Conservation (phyloP, 73 alveolate genomes). For the Effrenium voratum region DNA sequence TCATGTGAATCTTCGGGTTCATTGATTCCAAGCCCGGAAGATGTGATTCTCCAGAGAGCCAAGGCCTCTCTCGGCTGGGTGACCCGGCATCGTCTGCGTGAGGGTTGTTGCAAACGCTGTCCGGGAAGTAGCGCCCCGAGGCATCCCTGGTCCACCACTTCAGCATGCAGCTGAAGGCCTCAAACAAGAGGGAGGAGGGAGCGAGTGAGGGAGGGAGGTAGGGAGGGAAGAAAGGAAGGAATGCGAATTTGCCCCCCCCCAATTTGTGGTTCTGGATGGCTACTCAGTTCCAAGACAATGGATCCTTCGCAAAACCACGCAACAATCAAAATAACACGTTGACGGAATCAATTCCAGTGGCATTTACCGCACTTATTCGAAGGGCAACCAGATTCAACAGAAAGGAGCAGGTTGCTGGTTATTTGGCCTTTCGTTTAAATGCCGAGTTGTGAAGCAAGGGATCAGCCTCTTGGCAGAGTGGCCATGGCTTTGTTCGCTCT, state of each 20-base stretch:
- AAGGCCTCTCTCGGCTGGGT: neutral
- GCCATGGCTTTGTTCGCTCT: neutral
- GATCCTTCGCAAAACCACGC: too few relatives aligned
- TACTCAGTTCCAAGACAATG: too few relatives aligned
- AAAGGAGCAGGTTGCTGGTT: too few relatives aligned
- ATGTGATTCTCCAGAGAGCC: too few relatives aligned
- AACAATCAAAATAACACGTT: too few relatives aligned
- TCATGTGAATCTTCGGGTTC: too few relatives aligned
- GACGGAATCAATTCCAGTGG: too few relatives aligned
- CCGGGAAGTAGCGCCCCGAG: conserved; percentile 41
- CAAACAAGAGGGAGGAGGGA: neutral
- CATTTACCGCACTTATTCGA: too few relatives aligned
- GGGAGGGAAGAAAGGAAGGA: neutral
- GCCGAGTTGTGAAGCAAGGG: neutral
- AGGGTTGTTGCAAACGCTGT: conserved; percentile 85
- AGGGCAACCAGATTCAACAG: too few relatives aligned
- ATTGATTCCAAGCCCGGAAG: too few relatives aligned
- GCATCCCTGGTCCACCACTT: conserved; percentile 84
- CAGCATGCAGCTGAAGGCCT: conserved; percentile 80
- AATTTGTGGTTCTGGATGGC: too few relatives aligned
- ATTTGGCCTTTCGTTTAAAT: too few relatives aligned
- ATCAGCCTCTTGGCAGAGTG: neutral
- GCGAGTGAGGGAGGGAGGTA: neutral
- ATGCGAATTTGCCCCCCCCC: neutral
- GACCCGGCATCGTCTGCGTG: conserved; percentile 28